phyloP scores from a whole-genome alignment of 2,329 filamentous ascomycete species.

The Madurella mycetomatis region DNA sequence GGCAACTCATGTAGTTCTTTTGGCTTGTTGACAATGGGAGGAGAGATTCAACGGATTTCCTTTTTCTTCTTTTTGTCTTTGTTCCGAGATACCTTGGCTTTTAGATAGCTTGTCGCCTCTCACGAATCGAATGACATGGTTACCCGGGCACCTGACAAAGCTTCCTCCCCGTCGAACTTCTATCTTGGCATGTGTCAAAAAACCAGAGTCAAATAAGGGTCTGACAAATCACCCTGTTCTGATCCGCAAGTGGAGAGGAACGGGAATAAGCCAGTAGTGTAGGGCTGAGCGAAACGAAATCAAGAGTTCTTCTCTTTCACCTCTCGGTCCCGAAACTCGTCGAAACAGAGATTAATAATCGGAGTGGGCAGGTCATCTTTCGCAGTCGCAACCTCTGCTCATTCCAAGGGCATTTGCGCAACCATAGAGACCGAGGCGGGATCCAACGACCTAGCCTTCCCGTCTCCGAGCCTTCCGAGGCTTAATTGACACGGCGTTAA shows the following conservation, averaged over 20 bases:
- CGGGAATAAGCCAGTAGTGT: neutral
- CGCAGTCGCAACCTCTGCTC: too few species aligned
- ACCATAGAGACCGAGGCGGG: too few species aligned
- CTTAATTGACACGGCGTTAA: neutral
- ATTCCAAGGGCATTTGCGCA: too few species aligned
- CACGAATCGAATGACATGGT: constrained; percentile 2
- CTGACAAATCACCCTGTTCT: constrained; percentile 17
- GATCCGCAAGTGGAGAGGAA: neutral
- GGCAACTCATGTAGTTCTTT: neutral
- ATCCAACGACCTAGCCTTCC: too few species aligned
- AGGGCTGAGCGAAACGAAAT: constrained; percentile 4
- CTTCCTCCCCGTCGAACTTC: neutral
- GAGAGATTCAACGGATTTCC: neutral
- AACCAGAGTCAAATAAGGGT: constrained; percentile 12
- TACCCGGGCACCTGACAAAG: too few species aligned
- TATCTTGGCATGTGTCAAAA: constrained; percentile 1
- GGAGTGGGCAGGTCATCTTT: too few species aligned
- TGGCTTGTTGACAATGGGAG: neutral
- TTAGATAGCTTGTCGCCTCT: constrained; percentile 5
- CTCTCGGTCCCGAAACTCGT: neutral
- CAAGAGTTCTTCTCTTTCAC: neutral
- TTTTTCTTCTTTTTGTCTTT: neutral
- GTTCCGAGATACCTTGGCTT: neutral
- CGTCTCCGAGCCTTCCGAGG: neutral
- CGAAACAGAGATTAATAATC: neutral